phyloP scores from a whole-genome alignment of 805 yeast genomes.

The Zygotorulaspora danielsina region DNA sequence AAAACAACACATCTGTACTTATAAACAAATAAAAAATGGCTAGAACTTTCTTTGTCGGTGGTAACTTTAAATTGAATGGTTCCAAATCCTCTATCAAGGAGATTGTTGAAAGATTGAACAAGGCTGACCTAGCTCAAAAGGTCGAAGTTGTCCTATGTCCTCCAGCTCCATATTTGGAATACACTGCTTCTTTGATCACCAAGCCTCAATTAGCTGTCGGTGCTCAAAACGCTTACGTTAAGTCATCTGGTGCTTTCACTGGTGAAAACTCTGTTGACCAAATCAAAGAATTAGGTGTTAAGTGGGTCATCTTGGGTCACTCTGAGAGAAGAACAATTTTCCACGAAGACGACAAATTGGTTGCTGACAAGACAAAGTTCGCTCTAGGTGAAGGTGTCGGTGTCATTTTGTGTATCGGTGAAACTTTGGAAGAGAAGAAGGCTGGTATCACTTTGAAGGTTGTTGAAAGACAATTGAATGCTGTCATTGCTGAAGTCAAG shows the following conservation, averaged over 20 bases:
- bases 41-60: conserved; percentile 95
- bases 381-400: conserved; percentile 85
- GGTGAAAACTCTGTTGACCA: conserved; percentile 92
- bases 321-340: conserved; percentile 96
- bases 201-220: conserved; percentile 73
- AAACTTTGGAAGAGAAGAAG: conserved; percentile 92
- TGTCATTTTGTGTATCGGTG: conserved; percentile 97
- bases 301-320: conserved; percentile 96
- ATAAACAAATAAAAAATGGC: conserved; percentile 43
- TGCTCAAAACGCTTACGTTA: conserved; percentile 87
- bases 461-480: conserved; percentile 82
- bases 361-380: conserved; percentile 91
- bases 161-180: conserved; percentile 86
- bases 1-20: too few species aligned
- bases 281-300: conserved; percentile 85
- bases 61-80: conserved; percentile 99
- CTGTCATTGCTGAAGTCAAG: conserved; percentile 70
- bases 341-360: conserved; percentile 83
- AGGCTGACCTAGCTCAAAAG: conserved; percentile 64
- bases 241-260: conserved; percentile 94
- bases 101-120: conserved; percentile 80
- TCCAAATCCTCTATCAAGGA: conserved; percentile 76
- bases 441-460: conserved; percentile 81
- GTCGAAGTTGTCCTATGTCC: conserved; percentile 96
- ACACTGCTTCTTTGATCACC: conserved; percentile 64